Conservation (phyloP, 2,329 filamentous ascomycete genomes). For the Calonectria henricotiae region DNA sequence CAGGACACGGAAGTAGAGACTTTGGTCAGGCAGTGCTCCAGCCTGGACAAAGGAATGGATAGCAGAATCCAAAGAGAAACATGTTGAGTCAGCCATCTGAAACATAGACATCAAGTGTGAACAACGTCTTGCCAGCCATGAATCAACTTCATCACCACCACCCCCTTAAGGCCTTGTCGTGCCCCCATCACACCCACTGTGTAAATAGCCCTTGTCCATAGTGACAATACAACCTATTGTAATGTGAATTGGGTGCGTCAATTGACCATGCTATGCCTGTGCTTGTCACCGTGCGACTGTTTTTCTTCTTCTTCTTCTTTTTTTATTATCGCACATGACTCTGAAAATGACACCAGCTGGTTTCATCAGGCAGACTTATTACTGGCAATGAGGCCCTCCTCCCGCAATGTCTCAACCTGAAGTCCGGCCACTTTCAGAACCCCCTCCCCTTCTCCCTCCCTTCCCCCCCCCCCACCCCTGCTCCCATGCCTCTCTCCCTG, state of each 20-base stretch:
- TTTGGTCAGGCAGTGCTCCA: neutral
- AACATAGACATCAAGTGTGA: too few relatives aligned
- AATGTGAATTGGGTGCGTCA: neutral
- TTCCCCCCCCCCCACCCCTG: neutral
- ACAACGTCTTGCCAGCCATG: neutral
- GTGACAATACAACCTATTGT: neutral
- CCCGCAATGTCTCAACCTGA: conserved; percentile 15
- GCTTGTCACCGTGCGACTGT: too few relatives aligned
- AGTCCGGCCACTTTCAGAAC: conserved; percentile 10
- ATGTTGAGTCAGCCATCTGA: neutral
- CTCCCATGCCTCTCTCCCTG: conserved; percentile 18
- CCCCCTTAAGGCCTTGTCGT: neutral
- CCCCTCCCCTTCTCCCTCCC: conserved; percentile 1
- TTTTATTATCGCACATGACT: too few relatives aligned
- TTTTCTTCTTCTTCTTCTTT: neutral
- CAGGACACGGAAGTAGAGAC: neutral
- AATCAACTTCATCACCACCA: conserved; percentile 2
- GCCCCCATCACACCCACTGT: conserved; percentile 9
- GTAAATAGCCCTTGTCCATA: neutral
- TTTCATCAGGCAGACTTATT: too few relatives aligned
- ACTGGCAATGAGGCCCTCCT: neutral
- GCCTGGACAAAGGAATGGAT: conserved; percentile 7
- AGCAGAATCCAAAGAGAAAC: neutral
- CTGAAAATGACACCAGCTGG: neutral
- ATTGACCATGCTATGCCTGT: too few relatives aligned